A percentile compares a stretch with the other conserved stretches of the same genome.
These are phyloP conservation scores for Jaapia argillacea DNA, from an alignment of 768 basidiomycete species.

Conservation along the genomic window DNA sequence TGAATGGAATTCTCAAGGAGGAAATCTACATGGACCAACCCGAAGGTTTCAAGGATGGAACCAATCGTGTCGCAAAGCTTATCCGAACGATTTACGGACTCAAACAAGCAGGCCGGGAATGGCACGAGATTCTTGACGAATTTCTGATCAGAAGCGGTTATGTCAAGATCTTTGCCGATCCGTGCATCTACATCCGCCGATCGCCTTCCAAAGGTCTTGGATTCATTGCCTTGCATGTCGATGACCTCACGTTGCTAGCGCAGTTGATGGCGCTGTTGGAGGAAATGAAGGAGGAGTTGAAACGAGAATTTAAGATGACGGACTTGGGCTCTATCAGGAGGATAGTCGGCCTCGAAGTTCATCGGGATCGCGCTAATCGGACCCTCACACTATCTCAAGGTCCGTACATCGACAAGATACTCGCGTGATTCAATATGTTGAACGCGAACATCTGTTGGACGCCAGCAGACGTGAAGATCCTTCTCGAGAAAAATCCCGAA, in stretches of 20 bases:
- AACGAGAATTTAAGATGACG: slow-evolving; percentile 2
- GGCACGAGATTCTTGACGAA: slow-evolving; percentile 1
- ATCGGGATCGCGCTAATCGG: slow-evolving; percentile 4
- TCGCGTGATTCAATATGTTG: slow-evolving; percentile 15
- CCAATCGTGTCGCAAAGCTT: background rate
- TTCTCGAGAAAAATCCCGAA: background rate
- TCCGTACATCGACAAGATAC: slow-evolving; percentile 20
- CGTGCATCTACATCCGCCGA: background rate
- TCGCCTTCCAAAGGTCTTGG: background rate
- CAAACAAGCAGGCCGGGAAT: slow-evolving; percentile 7
- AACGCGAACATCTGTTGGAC: slow-evolving; percentile 16
- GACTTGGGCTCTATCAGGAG: slow-evolving; percentile 7
- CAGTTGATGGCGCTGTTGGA: background rate
- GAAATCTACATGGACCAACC: background rate
- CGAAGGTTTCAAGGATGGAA: background rate
- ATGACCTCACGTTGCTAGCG: slow-evolving; percentile 2
- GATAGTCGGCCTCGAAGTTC: slow-evolving; percentile 11
- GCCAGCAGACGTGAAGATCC: slow-evolving; percentile 15
- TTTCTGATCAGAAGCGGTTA: background rate
- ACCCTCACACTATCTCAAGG: slow-evolving; percentile 22
- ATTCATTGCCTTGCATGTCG: slow-evolving; percentile 4
- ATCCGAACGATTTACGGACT: background rate
- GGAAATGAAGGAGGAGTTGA: background rate
- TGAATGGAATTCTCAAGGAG: background rate
- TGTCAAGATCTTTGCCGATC: slow-evolving; percentile 1